Conservation (phyloP, 169 alveolate species). For the Amoebophrya sp. region DNA sequence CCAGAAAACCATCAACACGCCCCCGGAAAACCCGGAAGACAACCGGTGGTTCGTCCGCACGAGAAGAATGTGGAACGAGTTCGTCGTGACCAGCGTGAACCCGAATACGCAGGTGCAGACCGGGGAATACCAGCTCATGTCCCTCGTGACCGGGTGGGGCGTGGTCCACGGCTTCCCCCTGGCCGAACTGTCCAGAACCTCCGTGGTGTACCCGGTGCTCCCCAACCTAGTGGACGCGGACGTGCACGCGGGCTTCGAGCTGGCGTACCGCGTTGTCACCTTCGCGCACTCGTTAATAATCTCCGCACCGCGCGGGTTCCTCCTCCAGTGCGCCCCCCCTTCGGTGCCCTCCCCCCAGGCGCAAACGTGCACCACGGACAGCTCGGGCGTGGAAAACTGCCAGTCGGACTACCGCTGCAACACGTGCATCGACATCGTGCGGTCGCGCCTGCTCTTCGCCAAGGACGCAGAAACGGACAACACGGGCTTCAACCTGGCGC, state of each 20-base stretch:
- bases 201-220: background rate
- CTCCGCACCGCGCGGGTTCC: background rate
- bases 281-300: background rate
- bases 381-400: too few relatives aligned
- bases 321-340: background rate
- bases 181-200: background rate
- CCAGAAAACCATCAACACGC: background rate
- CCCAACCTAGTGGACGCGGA: background rate
- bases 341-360: background rate
- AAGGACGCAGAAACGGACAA: background rate
- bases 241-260: background rate
- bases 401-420: background rate
- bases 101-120: background rate
- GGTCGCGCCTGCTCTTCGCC: background rate
- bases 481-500: background rate
- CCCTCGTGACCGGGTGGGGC: background rate
- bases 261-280: background rate
- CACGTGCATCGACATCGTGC: background rate
- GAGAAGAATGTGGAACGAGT: background rate
- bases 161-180: background rate
- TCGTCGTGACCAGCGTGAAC: background rate
- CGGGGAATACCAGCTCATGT: background rate
- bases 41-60: background rate
- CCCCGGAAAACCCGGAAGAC: background rate
- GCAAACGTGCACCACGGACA: too few relatives aligned